phyloP scores from a whole-genome alignment of 257 asterid genomes.

The Paraleonurus japonicus region DNA sequence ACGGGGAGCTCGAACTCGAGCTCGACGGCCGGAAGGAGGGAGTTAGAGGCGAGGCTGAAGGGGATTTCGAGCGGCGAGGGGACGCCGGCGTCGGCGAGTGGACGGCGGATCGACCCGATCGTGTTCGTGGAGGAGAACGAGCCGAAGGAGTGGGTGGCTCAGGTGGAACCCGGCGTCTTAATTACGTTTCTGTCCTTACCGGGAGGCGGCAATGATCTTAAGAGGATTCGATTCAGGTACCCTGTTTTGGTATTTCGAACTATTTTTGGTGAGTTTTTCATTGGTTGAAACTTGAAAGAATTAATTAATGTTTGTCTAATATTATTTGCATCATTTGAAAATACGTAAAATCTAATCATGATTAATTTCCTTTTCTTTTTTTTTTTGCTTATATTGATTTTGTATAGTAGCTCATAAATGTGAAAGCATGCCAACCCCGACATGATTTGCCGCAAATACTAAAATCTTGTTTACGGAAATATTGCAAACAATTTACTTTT shows the following conservation, averaged over 20 bases:
- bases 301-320: neutral
- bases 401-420: neutral
- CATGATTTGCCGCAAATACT: neutral
- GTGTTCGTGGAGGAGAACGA: constrained; percentile 90
- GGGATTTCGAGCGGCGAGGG: constrained; percentile 93
- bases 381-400: neutral
- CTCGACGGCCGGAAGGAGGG: constrained; percentile 74
- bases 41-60: constrained; percentile 82
- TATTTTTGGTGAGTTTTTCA: constrained; percentile 5
- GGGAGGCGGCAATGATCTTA: constrained; percentile 93
- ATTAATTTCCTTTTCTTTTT: too few relatives aligned
- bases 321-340: neutral
- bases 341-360: neutral
- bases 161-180: constrained; percentile 94
- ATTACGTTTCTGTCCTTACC: constrained; percentile 92
- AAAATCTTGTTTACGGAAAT: neutral
- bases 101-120: constrained; percentile 82
- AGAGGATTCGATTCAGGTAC: constrained; percentile 95
- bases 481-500: too few relatives aligned
- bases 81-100: constrained; percentile 90
- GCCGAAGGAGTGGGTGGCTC: constrained; percentile 99
- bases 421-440: constrained; percentile 12
- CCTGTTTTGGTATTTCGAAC: constrained; percentile 18
- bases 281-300: neutral
- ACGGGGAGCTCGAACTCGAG: constrained; percentile 81